Conservation (phyloP, 2,329 filamentous ascomycete genomes). For the Cordyceps farinosa region DNA sequence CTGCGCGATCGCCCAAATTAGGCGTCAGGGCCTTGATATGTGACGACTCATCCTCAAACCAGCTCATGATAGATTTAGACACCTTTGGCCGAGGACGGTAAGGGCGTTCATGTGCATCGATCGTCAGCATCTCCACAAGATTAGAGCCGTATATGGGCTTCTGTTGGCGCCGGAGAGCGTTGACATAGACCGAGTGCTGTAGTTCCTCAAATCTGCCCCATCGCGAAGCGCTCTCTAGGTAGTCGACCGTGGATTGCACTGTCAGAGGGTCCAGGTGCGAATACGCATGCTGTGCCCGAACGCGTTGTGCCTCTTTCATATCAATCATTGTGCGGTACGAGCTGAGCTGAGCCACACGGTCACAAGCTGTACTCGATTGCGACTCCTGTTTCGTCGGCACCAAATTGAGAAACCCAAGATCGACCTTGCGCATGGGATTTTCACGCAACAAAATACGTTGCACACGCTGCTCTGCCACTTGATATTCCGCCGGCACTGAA, state of each 20-base stretch:
- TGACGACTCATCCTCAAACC: conserved; percentile 69
- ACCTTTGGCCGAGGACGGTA: conserved; percentile 58
- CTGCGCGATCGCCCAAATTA: conserved; percentile 69
- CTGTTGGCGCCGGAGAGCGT: conserved; percentile 74
- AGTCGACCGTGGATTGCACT: conserved; percentile 65
- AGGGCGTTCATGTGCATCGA: conserved; percentile 58
- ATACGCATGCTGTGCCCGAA: conserved; percentile 53
- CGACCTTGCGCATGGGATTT: conserved; percentile 61
- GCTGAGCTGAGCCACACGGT: conserved; percentile 62
- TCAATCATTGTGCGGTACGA: conserved; percentile 67
- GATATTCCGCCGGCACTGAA: conserved; percentile 72
- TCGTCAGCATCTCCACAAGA: conserved; percentile 69
- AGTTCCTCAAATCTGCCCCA: conserved; percentile 73
- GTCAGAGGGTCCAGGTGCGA: conserved; percentile 61
- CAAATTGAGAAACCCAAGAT: conserved; percentile 74
- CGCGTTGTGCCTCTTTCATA: conserved; percentile 67
- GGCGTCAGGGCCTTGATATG: conserved; percentile 65
- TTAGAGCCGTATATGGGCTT: conserved; percentile 77
- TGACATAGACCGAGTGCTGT: conserved; percentile 76
- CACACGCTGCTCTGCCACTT: conserved; percentile 67
- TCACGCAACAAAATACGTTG: conserved; percentile 61
- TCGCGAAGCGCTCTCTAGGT: conserved; percentile 67
- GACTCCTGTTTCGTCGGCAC: conserved; percentile 68
- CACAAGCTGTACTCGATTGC: conserved; percentile 52
- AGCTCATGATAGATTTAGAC: conserved; percentile 63